phyloP scores from a whole-genome alignment of 2,329 filamentous ascomycete genomes.

The Penicillium capsulatum region DNA sequence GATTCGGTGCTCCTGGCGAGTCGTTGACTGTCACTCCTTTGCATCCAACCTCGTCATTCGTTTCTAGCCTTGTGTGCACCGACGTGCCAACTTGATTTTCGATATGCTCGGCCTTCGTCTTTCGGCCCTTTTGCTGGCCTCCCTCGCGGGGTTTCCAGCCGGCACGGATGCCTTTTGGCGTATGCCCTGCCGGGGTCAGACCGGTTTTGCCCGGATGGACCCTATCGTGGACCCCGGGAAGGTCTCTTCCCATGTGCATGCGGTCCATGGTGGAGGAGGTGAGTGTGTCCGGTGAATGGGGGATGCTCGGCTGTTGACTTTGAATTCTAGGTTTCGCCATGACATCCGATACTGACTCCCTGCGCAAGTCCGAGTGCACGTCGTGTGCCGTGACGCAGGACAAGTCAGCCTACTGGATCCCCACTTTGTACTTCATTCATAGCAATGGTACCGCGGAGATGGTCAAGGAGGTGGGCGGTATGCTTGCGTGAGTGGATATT shows the following conservation, averaged over 20 bases:
- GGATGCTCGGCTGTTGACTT: conserved; percentile 5
- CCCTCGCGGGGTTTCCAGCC: conserved; percentile 28
- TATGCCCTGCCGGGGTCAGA: conserved; percentile 72
- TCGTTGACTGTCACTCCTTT: conserved; percentile 8
- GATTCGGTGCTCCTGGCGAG: conserved; percentile 22
- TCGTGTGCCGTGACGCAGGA: conserved; percentile 77
- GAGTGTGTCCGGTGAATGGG: conserved; percentile 38
- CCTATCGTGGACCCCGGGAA: conserved; percentile 64
- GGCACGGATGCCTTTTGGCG: conserved; percentile 73
- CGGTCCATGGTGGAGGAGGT: conserved; percentile 73
- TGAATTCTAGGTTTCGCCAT: conserved; percentile 59
- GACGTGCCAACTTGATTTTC: conserved; percentile 13
- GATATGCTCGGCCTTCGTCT: conserved; percentile 20
- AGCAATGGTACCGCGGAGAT: conserved; percentile 62
- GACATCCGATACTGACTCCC: conserved; percentile 53
- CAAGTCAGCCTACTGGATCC: conserved; percentile 85
- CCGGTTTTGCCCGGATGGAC: conserved; percentile 69
- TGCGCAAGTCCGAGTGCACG: conserved; percentile 65
- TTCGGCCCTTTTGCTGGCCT: conserved; percentile 22
- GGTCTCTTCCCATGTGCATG: conserved; percentile 64
- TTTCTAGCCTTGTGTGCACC: conserved; percentile 8
- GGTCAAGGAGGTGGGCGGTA: conserved; percentile 72
- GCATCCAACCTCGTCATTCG: conserved; percentile 9
- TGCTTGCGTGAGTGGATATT: conserved; percentile 67
- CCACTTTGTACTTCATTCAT: conserved; percentile 72